phyloP scores from a whole-genome alignment of 495 filamentous ascomycete genomes.

The Collariella sp. region DNA sequence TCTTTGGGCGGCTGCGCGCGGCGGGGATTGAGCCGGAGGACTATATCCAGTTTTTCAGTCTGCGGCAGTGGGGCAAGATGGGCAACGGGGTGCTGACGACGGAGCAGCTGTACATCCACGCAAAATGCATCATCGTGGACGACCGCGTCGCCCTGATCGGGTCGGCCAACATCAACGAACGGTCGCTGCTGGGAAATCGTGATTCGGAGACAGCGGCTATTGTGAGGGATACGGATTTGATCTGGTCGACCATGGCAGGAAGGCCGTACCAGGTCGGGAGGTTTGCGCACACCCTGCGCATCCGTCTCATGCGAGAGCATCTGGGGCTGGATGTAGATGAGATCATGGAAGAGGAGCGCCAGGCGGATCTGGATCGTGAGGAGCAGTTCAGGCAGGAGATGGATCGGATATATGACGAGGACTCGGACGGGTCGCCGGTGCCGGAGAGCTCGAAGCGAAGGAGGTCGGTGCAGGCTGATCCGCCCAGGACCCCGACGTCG shows the following conservation, averaged over 20 bases:
- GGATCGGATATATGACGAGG: slow-evolving; percentile 43
- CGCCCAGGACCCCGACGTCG: slow-evolving; percentile 11
- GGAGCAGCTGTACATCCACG: slow-evolving; percentile 97
- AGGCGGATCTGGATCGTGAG: slow-evolving; percentile 43
- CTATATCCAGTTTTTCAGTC: slow-evolving; percentile 90
- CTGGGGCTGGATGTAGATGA: slow-evolving; percentile 91
- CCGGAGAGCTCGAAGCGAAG: slow-evolving; percentile 23
- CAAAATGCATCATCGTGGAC: slow-evolving; percentile 95
- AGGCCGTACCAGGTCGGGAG: slow-evolving; percentile 79
- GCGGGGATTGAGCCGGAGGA: slow-evolving; percentile 91
- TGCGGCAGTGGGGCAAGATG: slow-evolving; percentile 90
- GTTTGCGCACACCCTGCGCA: slow-evolving; percentile 86
- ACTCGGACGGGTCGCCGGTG: slow-evolving; percentile 25
- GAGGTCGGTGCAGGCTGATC: neutral
- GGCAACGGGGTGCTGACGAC: slow-evolving; percentile 77
- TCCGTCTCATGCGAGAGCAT: slow-evolving; percentile 95
- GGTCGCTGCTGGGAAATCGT: slow-evolving; percentile 83
- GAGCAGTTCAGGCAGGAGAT: slow-evolving; percentile 46
- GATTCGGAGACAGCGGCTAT: slow-evolving; percentile 91
- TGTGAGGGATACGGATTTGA: slow-evolving; percentile 88
- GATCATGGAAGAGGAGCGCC: slow-evolving; percentile 71
- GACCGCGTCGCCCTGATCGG: slow-evolving; percentile 91
- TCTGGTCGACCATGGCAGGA: slow-evolving; percentile 86
- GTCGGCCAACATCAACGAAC: slow-evolving; percentile 98
- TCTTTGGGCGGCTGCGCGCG: slow-evolving; percentile 76